Percentiles rank a stretch among this genome's conserved stretches.
Evolutionary conservation across 1,284 basidiomycete genomes (phyloP).

Genomic region (Apiotrichum domesticum): DNA sequence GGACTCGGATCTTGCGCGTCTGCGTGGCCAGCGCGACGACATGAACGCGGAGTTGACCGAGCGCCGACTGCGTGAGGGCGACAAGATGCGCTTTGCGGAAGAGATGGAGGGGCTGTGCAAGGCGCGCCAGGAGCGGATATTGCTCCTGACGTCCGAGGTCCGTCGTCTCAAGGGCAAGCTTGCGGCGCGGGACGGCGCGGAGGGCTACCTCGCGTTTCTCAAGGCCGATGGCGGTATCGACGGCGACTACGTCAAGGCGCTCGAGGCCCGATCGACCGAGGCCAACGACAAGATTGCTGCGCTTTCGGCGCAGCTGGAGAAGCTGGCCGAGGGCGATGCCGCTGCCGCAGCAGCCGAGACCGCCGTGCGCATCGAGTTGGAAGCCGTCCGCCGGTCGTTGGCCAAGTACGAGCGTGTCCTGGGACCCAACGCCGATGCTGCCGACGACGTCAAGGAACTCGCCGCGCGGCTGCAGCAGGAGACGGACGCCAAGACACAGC

Average conservation of each 20-base stretch:
- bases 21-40: slow-evolving; percentile 77
- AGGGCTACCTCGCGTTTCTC: slow-evolving; percentile 67
- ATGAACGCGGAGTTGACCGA: slow-evolving; percentile 65
- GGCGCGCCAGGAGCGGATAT: slow-evolving; percentile 70
- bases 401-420: slow-evolving; percentile 59
- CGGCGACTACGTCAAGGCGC: slow-evolving; percentile 57
- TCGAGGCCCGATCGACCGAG: slow-evolving; percentile 56
- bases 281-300: slow-evolving; percentile 26
- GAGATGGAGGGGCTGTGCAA: slow-evolving; percentile 68
- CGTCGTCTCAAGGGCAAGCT: slow-evolving; percentile 67
- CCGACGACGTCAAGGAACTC: slow-evolving; percentile 53
- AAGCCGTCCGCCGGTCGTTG: slow-evolving; percentile 48
- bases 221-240: slow-evolving; percentile 57
- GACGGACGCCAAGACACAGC: slow-evolving; percentile 57
- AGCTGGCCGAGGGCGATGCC: slow-evolving; percentile 17
- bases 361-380: slow-evolving; percentile 25
- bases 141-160: slow-evolving; percentile 66
- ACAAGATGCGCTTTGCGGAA: slow-evolving; percentile 59
- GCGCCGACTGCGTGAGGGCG: slow-evolving; percentile 60
- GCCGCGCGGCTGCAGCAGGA: slow-evolving; percentile 57
- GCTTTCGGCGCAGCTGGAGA: slow-evolving; percentile 21
- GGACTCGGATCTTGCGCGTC: slow-evolving; percentile 66
- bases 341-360: slow-evolving; percentile 16
- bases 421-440: slow-evolving; percentile 52
- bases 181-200: slow-evolving; percentile 65